A percentile compares a stretch with the other conserved stretches of the same genome.
Evolutionary conservation across 2,329 filamentous ascomycete species (phyloP).

Genomic region (Colletotrichum sp.): DNA sequence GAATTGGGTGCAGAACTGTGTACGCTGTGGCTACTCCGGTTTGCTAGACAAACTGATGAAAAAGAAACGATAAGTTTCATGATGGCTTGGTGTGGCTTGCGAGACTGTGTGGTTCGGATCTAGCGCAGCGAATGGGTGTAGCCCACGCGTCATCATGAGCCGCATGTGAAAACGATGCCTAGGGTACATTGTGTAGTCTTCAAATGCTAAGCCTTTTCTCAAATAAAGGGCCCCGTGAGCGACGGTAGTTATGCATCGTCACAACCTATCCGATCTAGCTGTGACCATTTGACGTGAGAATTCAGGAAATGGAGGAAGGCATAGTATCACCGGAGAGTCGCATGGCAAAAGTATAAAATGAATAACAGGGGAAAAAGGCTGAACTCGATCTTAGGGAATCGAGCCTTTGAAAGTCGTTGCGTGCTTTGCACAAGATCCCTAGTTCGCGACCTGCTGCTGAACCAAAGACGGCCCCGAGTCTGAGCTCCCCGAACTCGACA

Average conservation of each 20-base stretch:
- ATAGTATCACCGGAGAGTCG: neutral
- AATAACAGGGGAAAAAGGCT: neutral
- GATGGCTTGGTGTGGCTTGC: neutral
- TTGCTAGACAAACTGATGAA: neutral
- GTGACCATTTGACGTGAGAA: neutral
- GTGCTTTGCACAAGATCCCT: neutral
- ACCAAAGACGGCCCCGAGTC: neutral
- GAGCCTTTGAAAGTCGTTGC: neutral
- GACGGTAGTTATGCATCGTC: neutral
- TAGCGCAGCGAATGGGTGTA: neutral
- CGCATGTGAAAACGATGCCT: neutral
- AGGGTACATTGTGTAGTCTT: neutral
- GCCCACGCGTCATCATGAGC: neutral
- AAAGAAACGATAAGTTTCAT: neutral
- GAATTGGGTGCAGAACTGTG: conserved; percentile 12
- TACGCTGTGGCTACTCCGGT: conserved; percentile 8
- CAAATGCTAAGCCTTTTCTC: neutral
- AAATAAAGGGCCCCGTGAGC: neutral
- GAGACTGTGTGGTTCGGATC: neutral
- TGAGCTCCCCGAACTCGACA: neutral
- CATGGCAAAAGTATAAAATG: neutral
- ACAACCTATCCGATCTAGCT: neutral
- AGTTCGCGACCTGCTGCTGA: neutral
- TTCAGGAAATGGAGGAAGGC: neutral
- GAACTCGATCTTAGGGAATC: neutral